Evolutionary conservation across 257 asterid genomes (phyloP).

Genomic region (Nicotiana obtusifolia): DNA sequence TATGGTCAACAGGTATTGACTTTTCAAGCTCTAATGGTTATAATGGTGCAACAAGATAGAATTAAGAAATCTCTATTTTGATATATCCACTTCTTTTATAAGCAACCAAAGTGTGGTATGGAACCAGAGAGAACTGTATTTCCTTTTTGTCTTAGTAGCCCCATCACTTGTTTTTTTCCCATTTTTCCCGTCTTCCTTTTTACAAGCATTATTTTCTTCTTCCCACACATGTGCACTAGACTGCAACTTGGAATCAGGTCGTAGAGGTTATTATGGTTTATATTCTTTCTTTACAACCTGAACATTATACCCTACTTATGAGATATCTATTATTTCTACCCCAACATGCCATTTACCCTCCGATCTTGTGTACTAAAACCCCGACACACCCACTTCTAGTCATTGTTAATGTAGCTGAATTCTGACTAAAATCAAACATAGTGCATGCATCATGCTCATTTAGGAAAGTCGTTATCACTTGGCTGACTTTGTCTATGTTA

Average conservation of each 20-base stretch:
- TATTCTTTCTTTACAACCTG: background rate
- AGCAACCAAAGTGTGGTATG: background rate
- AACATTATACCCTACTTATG: background rate
- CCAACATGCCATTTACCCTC: background rate
- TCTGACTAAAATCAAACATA: background rate
- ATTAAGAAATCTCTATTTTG: background rate
- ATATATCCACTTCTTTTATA: background rate
- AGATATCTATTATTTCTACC: background rate
- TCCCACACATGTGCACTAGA: background rate
- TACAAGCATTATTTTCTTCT: background rate
- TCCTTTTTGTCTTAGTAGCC: background rate
- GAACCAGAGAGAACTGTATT: background rate
- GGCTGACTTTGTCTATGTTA: background rate
- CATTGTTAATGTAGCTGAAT: background rate
- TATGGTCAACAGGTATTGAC: background rate
- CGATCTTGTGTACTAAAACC: background rate
- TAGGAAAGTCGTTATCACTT: background rate
- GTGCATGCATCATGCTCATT: background rate
- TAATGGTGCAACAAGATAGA: background rate
- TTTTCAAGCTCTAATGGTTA: background rate
- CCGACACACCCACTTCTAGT: background rate
- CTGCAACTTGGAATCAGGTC: background rate
- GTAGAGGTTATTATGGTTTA: background rate
- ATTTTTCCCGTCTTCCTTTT: background rate
- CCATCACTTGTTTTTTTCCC: background rate